phyloP scores from a whole-genome alignment of 805 yeast genomes.

The Saturnispora sanitii region DNA sequence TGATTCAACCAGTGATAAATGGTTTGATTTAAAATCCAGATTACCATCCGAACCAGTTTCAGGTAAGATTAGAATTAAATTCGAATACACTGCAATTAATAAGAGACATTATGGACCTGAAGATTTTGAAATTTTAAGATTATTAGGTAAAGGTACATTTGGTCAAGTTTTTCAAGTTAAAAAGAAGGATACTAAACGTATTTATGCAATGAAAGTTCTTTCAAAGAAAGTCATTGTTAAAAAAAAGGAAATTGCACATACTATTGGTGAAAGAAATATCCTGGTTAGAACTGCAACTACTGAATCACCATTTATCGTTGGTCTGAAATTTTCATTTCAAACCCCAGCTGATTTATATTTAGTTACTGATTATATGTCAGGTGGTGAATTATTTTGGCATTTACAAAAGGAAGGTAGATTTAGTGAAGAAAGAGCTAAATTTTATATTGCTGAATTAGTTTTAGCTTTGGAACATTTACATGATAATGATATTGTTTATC shows the following conservation, averaged over 20 bases:
- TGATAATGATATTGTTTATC: slow-evolving; percentile 89
- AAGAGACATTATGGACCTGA: slow-evolving; percentile 84
- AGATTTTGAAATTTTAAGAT: slow-evolving; percentile 84
- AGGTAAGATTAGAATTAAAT: slow-evolving; percentile 69
- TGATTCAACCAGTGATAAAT: slow-evolving; percentile 43
- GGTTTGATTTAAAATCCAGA: slow-evolving; percentile 70
- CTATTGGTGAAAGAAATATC: slow-evolving; percentile 94
- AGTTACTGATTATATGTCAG: slow-evolving; percentile 96
- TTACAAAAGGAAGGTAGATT: slow-evolving; percentile 94
- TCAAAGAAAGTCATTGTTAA: slow-evolving; percentile 91
- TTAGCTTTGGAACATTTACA: slow-evolving; percentile 90
- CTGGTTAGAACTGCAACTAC: slow-evolving; percentile 86
- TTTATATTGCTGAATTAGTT: slow-evolving; percentile 92
- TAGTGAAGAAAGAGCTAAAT: slow-evolving; percentile 87
- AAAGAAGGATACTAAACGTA: slow-evolving; percentile 79
- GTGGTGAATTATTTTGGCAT: slow-evolving; percentile 74
- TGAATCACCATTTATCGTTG: slow-evolving; percentile 76
- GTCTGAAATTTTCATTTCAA: slow-evolving; percentile 91
- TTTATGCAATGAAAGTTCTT: slow-evolving; percentile 95
- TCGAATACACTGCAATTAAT: slow-evolving; percentile 60
- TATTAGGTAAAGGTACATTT: slow-evolving; percentile 93
- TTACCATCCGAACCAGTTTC: slow-evolving; percentile 63
- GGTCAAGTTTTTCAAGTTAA: slow-evolving; percentile 96
- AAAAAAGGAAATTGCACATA: slow-evolving; percentile 96
- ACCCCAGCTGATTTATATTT: slow-evolving; percentile 86